Evolutionary conservation across 73 alveolate genomes (phyloP), one percentile per base, ranked within the genome.

Genomic region (Blepharisma stoltei): DNA sequence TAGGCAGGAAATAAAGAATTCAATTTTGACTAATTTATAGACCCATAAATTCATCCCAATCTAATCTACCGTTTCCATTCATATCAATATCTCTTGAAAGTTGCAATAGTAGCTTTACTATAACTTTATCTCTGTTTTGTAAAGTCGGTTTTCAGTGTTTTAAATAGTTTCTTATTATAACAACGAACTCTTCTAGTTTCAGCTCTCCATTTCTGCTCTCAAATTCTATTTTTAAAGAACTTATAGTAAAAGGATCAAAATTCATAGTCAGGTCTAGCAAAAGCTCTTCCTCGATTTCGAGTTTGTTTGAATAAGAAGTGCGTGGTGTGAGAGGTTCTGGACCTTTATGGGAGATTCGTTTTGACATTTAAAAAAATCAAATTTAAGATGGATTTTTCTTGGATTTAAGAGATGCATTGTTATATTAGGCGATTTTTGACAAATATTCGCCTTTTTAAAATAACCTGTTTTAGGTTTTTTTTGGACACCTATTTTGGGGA

Each of bases 21-120:
- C n/a, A n/a, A n/a, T n/a, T n/a, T n/a, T n/a, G n/a, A n/a, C n/a
- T n/a, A n/a, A n/a, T n/a, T n/a, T n/a, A n/a, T n/a, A n/a, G n/a
- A n/a, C n/a, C n/a, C n/a, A n/a, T n/a, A n/a, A n/a, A 90, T 53
- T 85, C 95, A 47, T 90, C 97, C 95, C 97, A 90, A 14, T 91
- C 86, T 50, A 90, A 80, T 44, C 78, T 73, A 6, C 94, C 94
- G 75, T 71, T 81, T 6, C 94, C 93, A 48, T 89, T 80, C 48
- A 90, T 67, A 55, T 90, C 97, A 37, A 90, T 90, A 55, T 90
- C 97, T 69, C 55, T 76, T 68, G 82, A 77, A 18, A 80, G 77
- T 7, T 87, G 69, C 38, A 60, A 69, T 48, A 78, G 66, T 76
- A 81, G 81, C 81, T 81, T 89, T 7, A 85, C 83, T 21, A 90